Evolutionary conservation across 768 basidiomycete genomes (phyloP).

Genomic region (Strobilomyces echinocephalus): DNA sequence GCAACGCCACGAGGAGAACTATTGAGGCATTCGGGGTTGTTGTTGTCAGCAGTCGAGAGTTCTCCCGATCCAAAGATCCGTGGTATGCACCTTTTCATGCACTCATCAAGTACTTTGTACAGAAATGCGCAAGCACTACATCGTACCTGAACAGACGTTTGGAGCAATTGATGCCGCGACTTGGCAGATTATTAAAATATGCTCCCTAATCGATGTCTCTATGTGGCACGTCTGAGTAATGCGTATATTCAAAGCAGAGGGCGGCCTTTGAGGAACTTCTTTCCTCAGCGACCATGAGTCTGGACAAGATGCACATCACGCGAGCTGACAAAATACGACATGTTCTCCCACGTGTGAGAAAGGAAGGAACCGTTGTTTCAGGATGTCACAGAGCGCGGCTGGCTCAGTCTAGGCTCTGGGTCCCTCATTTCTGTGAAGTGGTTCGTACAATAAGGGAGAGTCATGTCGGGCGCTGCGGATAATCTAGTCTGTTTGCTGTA

Average conservation of each 20-base stretch:
- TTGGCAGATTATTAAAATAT: background rate
- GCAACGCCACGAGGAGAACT: background rate
- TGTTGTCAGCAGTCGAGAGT: background rate
- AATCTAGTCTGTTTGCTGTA: too few species aligned
- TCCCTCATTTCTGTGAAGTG: background rate
- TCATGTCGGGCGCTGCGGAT: too few species aligned
- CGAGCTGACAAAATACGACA: background rate
- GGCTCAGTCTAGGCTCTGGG: background rate
- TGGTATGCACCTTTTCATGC: background rate
- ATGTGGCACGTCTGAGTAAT: background rate
- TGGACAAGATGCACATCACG: background rate
- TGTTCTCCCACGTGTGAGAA: too few species aligned
- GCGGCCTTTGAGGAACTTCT: constrained; percentile 1
- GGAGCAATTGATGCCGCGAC: too few species aligned
- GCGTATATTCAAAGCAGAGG: constrained; percentile 1
- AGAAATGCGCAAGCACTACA: constrained; percentile 3
- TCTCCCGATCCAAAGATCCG: background rate
- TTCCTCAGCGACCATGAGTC: constrained; percentile 2
- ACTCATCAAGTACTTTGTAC: background rate
- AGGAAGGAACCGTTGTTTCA: too few species aligned
- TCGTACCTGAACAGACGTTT: background rate
- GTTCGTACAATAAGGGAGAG: background rate
- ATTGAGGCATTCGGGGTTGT: background rate
- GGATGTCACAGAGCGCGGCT: background rate
- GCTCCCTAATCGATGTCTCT: constrained; percentile 12